phyloP scores from a whole-genome alignment of 208 protist genomes.

The Leishmania mexicana region DNA sequence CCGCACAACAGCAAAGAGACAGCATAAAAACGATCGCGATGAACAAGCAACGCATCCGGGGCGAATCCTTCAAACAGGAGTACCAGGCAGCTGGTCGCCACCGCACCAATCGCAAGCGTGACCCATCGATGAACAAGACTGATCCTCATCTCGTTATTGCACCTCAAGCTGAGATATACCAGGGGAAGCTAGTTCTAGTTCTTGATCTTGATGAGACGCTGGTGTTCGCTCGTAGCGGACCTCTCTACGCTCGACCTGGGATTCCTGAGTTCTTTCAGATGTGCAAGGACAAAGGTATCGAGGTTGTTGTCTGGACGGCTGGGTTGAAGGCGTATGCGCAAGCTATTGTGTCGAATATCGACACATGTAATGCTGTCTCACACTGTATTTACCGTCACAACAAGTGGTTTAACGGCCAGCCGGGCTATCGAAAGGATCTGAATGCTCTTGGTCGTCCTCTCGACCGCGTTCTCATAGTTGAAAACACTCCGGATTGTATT shows the following conservation, averaged over 20 bases:
- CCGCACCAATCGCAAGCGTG: conserved; percentile 68
- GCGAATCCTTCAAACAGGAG: conserved; percentile 93
- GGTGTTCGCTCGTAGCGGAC: conserved; percentile 86
- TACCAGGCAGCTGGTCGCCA: conserved; percentile 83
- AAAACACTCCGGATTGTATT: conserved; percentile 95
- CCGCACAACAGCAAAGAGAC: neutral
- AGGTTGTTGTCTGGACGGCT: conserved; percentile 93
- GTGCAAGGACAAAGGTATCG: conserved; percentile 83
- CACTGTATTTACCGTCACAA: conserved; percentile 94
- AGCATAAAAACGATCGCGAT: conserved; percentile 7
- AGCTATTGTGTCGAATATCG: conserved; percentile 92
- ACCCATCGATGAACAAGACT: conserved; percentile 91
- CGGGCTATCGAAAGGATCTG: conserved; percentile 93
- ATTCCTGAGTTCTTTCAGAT: conserved; percentile 90
- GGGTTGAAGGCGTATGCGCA: conserved; percentile 92
- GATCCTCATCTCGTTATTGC: conserved; percentile 82
- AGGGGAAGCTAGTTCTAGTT: conserved; percentile 87
- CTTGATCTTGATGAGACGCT: conserved; percentile 92
- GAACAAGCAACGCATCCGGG: conserved; percentile 81
- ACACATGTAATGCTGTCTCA: conserved; percentile 77
- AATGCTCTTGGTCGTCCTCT: conserved; percentile 84
- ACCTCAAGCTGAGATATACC: conserved; percentile 67
- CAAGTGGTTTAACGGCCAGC: conserved; percentile 94
- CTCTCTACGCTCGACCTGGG: conserved; percentile 87
- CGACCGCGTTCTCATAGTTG: conserved; percentile 90